These are phyloP conservation scores for Suhomyces chickasaworum DNA, from an alignment of 1,139 yeast species.

Conservation along the genomic window DNA sequence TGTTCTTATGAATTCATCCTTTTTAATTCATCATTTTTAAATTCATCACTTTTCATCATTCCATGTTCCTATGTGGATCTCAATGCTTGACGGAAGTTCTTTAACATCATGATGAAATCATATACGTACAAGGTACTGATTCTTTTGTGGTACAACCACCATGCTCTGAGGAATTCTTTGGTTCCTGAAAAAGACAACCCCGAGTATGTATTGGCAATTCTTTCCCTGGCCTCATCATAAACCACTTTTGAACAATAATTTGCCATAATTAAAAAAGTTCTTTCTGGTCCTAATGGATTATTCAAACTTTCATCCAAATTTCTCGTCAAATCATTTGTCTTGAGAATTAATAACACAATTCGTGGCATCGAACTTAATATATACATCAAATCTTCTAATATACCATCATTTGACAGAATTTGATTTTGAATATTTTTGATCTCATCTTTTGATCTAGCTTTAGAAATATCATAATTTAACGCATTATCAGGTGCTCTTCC, in stretches of 20 bases:
- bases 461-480: constrained; percentile 50
- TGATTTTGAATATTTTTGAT: constrained; percentile 65
- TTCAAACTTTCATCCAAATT: constrained; percentile 81
- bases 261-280: constrained; percentile 88
- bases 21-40: no score
- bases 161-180: constrained; percentile 28
- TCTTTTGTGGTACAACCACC: constrained; percentile 54
- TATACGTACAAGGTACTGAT: constrained; percentile 55
- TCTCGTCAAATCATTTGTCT: constrained; percentile 92
- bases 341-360: constrained; percentile 79
- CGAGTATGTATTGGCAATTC: constrained; percentile 30
- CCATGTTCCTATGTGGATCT: no score
- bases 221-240: constrained; percentile 61
- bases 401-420: constrained; percentile 56
- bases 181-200: constrained; percentile 46
- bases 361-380: constrained; percentile 81
- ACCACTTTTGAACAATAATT: constrained; percentile 84
- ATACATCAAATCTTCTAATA: constrained; percentile 76
- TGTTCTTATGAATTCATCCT: no score
- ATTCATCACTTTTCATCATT: no score
- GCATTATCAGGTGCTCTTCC: constrained; percentile 64
- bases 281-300: constrained; percentile 83
- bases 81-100: constrained; percentile 16
- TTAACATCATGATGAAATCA: constrained; percentile 46
- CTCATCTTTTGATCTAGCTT: constrained; percentile 53